Evolutionary conservation across 495 filamentous ascomycete species (phyloP).

Genomic region (Podospora fimiseda): DNA sequence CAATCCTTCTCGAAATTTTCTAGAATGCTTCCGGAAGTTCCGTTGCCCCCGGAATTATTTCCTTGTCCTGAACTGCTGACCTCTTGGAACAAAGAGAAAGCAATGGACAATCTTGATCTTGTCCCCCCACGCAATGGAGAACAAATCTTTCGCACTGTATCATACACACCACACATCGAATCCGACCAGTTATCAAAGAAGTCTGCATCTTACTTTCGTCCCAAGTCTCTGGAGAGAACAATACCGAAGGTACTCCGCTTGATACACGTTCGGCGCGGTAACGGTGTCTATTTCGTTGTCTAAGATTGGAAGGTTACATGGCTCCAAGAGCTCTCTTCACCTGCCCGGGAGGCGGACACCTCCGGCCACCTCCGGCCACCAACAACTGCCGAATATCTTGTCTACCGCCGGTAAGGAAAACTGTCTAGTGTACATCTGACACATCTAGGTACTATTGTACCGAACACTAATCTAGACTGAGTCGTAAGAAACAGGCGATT

Average conservation of each 20-base stretch:
- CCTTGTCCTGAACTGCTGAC: too few relatives aligned
- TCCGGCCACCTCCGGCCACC: too few relatives aligned
- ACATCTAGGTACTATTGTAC: too few relatives aligned
- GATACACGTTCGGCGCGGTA: neutral
- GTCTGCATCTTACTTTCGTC: too few relatives aligned
- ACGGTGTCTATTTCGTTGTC: neutral
- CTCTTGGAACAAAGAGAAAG: too few relatives aligned
- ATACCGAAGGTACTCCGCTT: neutral
- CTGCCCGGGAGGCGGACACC: neutral
- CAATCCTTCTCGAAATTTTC: constrained; percentile 3
- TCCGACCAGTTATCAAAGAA: neutral
- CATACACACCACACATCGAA: neutral
- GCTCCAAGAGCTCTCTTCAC: neutral
- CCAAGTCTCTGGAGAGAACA: neutral
- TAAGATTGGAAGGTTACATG: neutral
- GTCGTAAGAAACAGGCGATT: too few relatives aligned
- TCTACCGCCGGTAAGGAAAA: too few relatives aligned
- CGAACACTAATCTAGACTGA: too few relatives aligned
- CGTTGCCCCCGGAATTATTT: too few relatives aligned
- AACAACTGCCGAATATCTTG: too few relatives aligned
- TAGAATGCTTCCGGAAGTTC: neutral
- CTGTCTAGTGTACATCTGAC: too few relatives aligned
- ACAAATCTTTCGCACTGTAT: neutral
- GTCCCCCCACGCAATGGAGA: neutral
- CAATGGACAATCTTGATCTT: neutral